Base-by-base conservation (phyloP, 192 early-diverging fungal genomes). In the Funneliformis geosporum region DNA sequence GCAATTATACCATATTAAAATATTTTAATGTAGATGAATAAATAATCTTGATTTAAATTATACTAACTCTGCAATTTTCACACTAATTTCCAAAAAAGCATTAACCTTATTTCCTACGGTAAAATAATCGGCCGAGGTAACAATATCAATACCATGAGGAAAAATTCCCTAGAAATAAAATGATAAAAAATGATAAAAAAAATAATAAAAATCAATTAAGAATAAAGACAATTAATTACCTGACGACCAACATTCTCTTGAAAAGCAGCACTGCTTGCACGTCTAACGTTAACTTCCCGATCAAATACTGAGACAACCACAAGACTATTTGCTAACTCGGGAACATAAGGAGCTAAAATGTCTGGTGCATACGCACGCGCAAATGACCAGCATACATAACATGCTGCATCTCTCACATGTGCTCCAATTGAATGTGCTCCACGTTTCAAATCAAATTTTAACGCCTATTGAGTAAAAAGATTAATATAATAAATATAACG, bases 331-430 rank as follows among this genome's bases (percentile, higher is more conserved):
- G 96, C 93, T 77, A 98, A 80, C 27, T 88, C 81, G 5, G 83
- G 40, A 16, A 92, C 89, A 86, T 91, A 88, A 5, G 90, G 87
- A 33, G 83, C 84, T 62, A 98, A 79, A 16, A 95, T 85, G 0
- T 89, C 84, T 2, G 91, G 89, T 25, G 93, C 91, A 80, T 98
- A 95, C 0, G 96, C 94, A 39, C 97, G 89, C 28, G 96, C 96
- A 84, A 99, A 96, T 33, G 96, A 96, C 98, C 98, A 99, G 82
- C 94, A 93, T 12, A 97, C 95, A 85, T 99, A 99, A 78, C 97
- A 96, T 42, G 95, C 95, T 0, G 98, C 95, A 82, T 99, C 98
- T 40, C 97, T 92, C 0, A 99, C 96, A 83, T 97, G 93, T 12
- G 95, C 86, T 4, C 98, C 98, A 55, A 99, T 90, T 38, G 97